Evolutionary conservation across 768 basidiomycete species (phyloP), one percentile per base, ranked within the genome.

Genomic region (Trametes elegans): DNA sequence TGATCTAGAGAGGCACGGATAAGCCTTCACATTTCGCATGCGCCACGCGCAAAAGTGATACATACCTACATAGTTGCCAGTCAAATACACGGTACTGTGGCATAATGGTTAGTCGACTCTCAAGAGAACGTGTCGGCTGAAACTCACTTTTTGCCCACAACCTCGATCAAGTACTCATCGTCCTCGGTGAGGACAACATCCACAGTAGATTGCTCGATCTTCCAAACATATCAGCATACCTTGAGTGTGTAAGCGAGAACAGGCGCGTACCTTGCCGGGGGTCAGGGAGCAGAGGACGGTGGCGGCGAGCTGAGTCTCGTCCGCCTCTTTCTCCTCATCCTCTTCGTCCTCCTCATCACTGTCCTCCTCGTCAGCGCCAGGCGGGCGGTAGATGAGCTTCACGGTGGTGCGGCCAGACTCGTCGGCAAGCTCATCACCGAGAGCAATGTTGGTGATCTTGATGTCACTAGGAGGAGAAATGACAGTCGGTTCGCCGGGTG

Each of bases 21-120:
- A 48, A 26, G 23, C 24, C 29, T 16, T 51, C 14, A 16, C 2
- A 32, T 3, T 28, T 21, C 34, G 42, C 38, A 29, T 16, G 13
- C 19, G 51, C 31, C 7, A 14, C 6, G 47, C 41, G n/a, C n/a
- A n/a, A 31, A 34, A 32, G 29, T n/a, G 21, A 24, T 3, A 66
- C 76, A 40, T 70, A 88, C 88, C 82, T 67, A 94, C 81, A 70
- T 92, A 93, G 71, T 93, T 92, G 50, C 93, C 92, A 59, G 85
- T 84, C 57, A 94, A 72, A 72, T 91, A 83, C 44, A 93, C 77
- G 44, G 85, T 73, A 69, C 87, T 90, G 51, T 3, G 7, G 49
- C 50, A 24, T 6, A 14, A n/a, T n/a, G n/a, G 34, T 35, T n/a
- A 35, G 34, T 14, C 34, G 13, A 6, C 11, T 35, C 13, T 35